Evolutionary conservation across 768 basidiomycete species (phyloP).

Genomic region (Pisolithus microcarpus): DNA sequence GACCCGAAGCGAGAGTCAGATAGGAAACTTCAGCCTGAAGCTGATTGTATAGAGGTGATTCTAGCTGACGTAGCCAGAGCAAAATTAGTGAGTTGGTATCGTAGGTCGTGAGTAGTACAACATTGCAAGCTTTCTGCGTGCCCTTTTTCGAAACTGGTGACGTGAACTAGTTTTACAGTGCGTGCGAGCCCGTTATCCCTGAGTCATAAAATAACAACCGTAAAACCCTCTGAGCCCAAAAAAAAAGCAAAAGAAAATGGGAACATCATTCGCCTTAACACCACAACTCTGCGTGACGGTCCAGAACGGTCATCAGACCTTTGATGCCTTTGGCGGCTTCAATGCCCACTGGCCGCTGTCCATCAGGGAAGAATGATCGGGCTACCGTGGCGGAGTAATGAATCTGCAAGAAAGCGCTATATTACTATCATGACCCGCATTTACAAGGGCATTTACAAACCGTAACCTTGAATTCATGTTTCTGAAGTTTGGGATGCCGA

Average conservation of each 20-base stretch:
- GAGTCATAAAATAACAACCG: constrained; percentile 11
- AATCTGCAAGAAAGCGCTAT: constrained; percentile 20
- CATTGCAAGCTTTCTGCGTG: constrained; percentile 11
- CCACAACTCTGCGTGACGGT: constrained; percentile 25
- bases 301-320: constrained; percentile 32
- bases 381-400: constrained; percentile 31
- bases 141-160: constrained; percentile 10
- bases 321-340: constrained; percentile 29
- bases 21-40: constrained; percentile 42
- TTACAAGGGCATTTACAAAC: constrained; percentile 13
- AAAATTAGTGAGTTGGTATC: constrained; percentile 6
- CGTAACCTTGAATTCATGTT: constrained; percentile 28
- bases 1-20: constrained; percentile 62
- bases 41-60: neutral
- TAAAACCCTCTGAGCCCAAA: constrained; percentile 15
- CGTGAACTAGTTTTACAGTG: constrained; percentile 11
- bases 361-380: constrained; percentile 29
- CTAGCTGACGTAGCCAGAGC: neutral
- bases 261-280: constrained; percentile 6
- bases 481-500: constrained; percentile 23
- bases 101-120: constrained; percentile 23
- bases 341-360: constrained; percentile 30
- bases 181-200: constrained; percentile 4
- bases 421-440: constrained; percentile 8
- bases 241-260: neutral